Evolutionary conservation across 2,329 filamentous ascomycete genomes (phyloP), one percentile per base, ranked within the genome.

Genomic region (Allantophomopsis lycopodina): DNA sequence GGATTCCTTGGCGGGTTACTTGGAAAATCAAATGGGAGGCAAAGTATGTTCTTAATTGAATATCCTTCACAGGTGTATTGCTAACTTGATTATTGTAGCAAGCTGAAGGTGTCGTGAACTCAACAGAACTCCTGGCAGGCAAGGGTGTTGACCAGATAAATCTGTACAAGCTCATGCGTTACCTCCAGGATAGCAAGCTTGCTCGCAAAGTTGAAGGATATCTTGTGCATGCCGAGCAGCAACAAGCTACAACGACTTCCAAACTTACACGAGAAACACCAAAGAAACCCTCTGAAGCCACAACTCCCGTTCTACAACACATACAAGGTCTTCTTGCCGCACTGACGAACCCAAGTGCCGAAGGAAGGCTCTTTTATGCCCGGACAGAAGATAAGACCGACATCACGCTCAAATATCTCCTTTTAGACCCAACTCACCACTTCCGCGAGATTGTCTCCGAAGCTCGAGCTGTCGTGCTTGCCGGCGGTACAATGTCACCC

Each of bases 101-200:
- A 17, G 57, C 65, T 0, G 80, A 87, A 46, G 83, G 80, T 1
- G 71, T 80, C 20, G 76, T 89, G 1, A 72, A 82, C 34, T 62
- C 83, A 13, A 79, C 78, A 15, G 71, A 78, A 5, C 66, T 98
- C 1, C 77, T 95, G 47, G 71, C 78, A 17, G 78, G 79, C 31
- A 94, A 94, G 55, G 86, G 86, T 0, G 82, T 91, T 17, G 91
- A 98, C 53, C 89, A 96, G 53, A 88, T 98, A 61, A 94, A 96
- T 51, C 72, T 95, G 21, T 89, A 84, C 60, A 89, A 91, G 54
- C 68, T 98, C 12, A 78, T 88, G 23, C 72, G 76, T 34, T 96
- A 96, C 56, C 73, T 98, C 4, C 83, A 89, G 52, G 81, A 91
- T 46, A 95, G 88, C 45, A 95, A 94, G 52, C 64, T 98, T 11